Base-by-base conservation (phyloP, 2,329 filamentous ascomycete species). In the Blastomyces emzantsi region DNA sequence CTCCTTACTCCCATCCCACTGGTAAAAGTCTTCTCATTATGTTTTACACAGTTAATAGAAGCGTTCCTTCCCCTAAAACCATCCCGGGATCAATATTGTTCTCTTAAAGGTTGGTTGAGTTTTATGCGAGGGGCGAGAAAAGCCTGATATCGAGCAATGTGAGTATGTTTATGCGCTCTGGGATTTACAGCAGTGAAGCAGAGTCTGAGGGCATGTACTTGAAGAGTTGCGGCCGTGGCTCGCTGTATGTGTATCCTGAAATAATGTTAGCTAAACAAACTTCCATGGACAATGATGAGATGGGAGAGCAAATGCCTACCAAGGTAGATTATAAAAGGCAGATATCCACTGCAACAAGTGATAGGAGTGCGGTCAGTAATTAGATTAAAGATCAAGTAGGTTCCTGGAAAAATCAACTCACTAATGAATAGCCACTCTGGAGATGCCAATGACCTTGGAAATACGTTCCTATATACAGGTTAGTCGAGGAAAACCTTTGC, bases 261-360 rank as follows among this genome's bases (percentile, higher is more conserved):
- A 64, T 65, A 30, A 56, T 36, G 62, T 67, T 62, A 66, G 67
- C 56, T 11, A 49, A 25, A 43, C 28, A 28, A 11, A 17, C 22
- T 30, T n/a, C n/a, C 67, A 64, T 19, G 17, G 17, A 19, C 15
- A 5, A 7, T 3, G 49, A 17, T 45, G 49, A 33, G n/a, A 28
- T 33, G 4, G 2, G 17, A 19, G 28, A 11, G 28, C n/a, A 13
- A 13, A 33, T 33, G 28, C 79, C 73, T 87, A 94, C 90, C 94
- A 72, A 99, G 88, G 79, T 97, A 99, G 77, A 99, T 85, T 76
- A 99, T 95, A 78, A 99, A 79, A 71, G 94, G 94, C 64, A 99
- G 86, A 79, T 97, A 99, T 77, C 94, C 94, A 83, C 91, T 95
- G 71, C 39, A 63, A 62, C 33, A 41, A 65, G 59, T 63, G 9